Conservation (phyloP, 164 flowering plant genomes). For the Stephania japonica region DNA sequence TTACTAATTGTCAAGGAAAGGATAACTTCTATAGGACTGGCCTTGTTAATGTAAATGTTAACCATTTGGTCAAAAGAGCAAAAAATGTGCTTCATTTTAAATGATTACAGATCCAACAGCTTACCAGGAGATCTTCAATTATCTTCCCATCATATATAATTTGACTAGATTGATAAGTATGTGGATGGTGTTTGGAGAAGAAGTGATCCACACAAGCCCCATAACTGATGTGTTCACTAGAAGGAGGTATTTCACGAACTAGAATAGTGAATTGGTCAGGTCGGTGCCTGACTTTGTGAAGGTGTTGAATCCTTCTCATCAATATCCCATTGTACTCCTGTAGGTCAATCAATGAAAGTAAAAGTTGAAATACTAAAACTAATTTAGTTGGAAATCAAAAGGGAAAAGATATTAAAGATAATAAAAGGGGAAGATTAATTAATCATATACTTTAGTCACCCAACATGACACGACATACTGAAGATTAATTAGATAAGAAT, state of each 20-base stretch:
- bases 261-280: constrained; percentile 74
- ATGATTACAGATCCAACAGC: constrained; percentile 3
- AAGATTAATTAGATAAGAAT: too few relatives aligned
- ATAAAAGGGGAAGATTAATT: not conserved
- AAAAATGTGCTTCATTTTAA: not conserved
- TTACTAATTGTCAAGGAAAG: not conserved
- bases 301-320: constrained; percentile 49
- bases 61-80: not conserved
- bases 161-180: constrained; percentile 55
- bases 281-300: constrained; percentile 41
- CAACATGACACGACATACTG: not conserved
- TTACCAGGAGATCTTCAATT: constrained; percentile 51
- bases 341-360: constrained; percentile 14
- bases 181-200: constrained; percentile 68
- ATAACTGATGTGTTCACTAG: constrained; percentile 57
- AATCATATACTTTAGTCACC: not conserved
- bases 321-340: constrained; percentile 64
- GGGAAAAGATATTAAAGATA: not conserved
- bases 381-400: constrained; percentile 1
- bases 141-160: constrained; percentile 55
- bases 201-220: constrained; percentile 67
- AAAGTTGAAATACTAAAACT: constrained; percentile 1
- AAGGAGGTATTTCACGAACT: constrained; percentile 68
- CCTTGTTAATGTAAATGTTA: not conserved
- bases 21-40: not conserved